A percentile compares a stretch with the other conserved stretches of the same genome.
These are phyloP conservation scores for Metschnikowia gelsemii DNA, from an alignment of 805 yeast species.

Conservation along the genomic window DNA sequence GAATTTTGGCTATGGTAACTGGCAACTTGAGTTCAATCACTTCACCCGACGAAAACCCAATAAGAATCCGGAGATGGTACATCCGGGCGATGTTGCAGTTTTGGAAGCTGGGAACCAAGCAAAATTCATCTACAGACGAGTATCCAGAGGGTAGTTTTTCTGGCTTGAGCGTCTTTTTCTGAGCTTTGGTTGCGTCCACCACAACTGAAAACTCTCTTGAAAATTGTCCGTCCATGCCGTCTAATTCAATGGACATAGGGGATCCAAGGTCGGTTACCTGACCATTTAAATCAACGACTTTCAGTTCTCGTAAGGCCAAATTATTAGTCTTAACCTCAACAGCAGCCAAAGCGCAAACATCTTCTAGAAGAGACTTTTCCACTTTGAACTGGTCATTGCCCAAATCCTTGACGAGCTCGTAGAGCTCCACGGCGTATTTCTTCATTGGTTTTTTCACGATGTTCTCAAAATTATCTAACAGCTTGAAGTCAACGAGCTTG, in stretches of 20 bases:
- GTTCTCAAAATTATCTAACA: conserved; percentile 32
- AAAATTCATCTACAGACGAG: conserved; percentile 26
- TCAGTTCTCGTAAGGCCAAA: conserved; percentile 25
- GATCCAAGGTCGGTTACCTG: conserved; percentile 12
- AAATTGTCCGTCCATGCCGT: conserved; percentile 15
- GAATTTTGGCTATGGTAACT: conserved; percentile 26
- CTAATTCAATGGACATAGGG: conserved; percentile 7
- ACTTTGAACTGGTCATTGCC: conserved; percentile 28
- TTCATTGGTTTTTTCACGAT: conserved; percentile 35
- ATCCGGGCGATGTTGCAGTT: conserved; percentile 34
- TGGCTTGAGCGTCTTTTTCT: conserved; percentile 15
- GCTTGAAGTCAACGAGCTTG: conserved; percentile 8
- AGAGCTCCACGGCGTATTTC: conserved; percentile 30
- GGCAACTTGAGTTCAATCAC: conserved; percentile 31
- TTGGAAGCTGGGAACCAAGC: conserved; percentile 42
- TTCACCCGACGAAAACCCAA: conserved; percentile 25
- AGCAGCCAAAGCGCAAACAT: conserved; percentile 34
- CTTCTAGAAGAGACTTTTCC: conserved; percentile 29
- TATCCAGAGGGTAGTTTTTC: conserved; percentile 11
- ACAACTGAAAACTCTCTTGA: conserved; percentile 25
- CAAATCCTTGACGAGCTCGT: conserved; percentile 24
- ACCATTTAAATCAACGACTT: conserved; percentile 25
- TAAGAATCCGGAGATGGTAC: conserved; percentile 30
- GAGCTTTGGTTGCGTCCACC: conserved; percentile 30
- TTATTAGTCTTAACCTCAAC: conserved; percentile 29